A percentile compares a stretch with the other conserved stretches of the same genome.
These are phyloP conservation scores for Stevia rebaudiana DNA, from an alignment of 140 eudicot genomes.

Conservation along the genomic window DNA sequence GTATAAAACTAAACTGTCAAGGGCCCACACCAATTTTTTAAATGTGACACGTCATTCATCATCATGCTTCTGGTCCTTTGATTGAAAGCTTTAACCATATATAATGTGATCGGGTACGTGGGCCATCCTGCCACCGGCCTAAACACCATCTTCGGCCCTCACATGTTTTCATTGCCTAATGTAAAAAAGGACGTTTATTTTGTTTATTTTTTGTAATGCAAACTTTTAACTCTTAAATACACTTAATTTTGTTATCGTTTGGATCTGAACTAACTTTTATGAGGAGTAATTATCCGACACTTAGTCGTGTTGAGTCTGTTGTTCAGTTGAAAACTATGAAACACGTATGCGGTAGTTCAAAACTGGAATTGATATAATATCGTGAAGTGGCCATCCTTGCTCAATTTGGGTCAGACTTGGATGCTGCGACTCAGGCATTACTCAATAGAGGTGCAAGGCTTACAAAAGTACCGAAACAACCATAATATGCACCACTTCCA, in stretches of 20 bases:
- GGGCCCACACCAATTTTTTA: background rate
- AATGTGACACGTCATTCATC: slow-evolving; percentile 7
- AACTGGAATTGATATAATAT: too few species aligned
- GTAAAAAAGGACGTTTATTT: too few species aligned
- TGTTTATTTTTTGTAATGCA: too few species aligned
- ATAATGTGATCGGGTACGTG: slow-evolving; percentile 5
- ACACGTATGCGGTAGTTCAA: too few species aligned
- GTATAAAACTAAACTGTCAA: background rate
- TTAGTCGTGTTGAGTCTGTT: too few species aligned
- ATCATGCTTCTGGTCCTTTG: slow-evolving; percentile 20
- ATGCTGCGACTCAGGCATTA: slow-evolving; percentile 2
- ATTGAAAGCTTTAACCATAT: slow-evolving; percentile 17
- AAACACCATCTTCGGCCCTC: slow-evolving; percentile 14
- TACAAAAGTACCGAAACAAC: background rate
- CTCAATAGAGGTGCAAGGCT: background rate
- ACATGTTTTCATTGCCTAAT: background rate
- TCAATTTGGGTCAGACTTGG: slow-evolving; percentile 8
- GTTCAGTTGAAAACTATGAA: too few species aligned
- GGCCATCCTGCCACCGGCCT: slow-evolving; percentile 35
- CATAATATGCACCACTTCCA: background rate
- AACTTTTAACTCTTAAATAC: too few species aligned
- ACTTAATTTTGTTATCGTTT: too few species aligned
- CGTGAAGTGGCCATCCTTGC: background rate
- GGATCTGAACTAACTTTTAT: too few species aligned
- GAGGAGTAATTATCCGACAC: too few species aligned